Base-by-base conservation (phyloP, 768 basidiomycete genomes). In the Boletus subparvulus region DNA sequence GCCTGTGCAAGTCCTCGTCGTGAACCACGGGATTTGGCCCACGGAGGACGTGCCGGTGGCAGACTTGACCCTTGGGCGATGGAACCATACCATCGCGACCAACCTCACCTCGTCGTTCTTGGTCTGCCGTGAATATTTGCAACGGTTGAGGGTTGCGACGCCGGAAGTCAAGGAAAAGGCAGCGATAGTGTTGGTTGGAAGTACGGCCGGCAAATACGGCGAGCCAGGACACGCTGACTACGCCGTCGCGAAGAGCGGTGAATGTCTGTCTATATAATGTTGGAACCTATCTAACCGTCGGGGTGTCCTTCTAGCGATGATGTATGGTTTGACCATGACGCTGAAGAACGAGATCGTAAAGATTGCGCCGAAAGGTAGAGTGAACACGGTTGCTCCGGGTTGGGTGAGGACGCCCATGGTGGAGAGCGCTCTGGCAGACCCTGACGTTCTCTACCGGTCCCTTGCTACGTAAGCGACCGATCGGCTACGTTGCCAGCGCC, bases 301-400 rank as follows among this genome's bases (percentile, higher is more conserved):
- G 16, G 26, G 28, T 9, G 1, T 24, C n/a, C 24, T 46, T 35
- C 17, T 19, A 87, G 87, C 82, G 6, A 78, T 88, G 75, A 88
- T 88, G 87, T 85, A 87, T 58, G 90, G 88, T 1, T 65, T 90
- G 35, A 82, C 81, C 4, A 71, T 85, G 62, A 76, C 83, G 6
- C 76, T 90, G 61, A 90, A 91, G 73, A 91, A 90, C 68, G 88
- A 92, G 71, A 89, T 90, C 52, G 88, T 92, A 44, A 82, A 83
- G 70, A 81, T 90, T 56, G 87, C 88, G 0, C 85, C 87, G 0
- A 77, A 70, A 52, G 90, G 81, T 0, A 77, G 88, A n/a, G 87
- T 90, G 4, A 90, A 90, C 61, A 75, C 77, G 43, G 76, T 91
- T 17, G 85, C 80, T 0, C 88, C 89, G 5, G 87, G 87, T 6